Percentiles rank a stretch among this genome's conserved stretches.
Evolutionary conservation across 257 asterid species (phyloP).

Genomic region (Solanum infundibuliforme): DNA sequence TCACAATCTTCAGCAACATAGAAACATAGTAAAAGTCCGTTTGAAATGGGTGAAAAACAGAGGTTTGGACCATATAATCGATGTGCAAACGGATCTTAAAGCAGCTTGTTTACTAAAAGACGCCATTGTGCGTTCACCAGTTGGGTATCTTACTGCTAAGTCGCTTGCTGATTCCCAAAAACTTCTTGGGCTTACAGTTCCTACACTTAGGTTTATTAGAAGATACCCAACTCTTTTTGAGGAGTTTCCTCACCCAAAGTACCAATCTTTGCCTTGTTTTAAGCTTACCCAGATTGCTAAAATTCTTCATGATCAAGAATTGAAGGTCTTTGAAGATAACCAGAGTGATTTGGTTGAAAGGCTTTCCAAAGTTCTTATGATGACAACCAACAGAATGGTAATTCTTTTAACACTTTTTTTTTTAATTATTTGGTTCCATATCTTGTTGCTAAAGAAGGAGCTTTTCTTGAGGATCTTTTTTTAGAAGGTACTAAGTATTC

Average conservation of each 20-base stretch:
- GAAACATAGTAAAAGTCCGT: conserved; percentile 63
- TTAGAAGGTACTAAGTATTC: background rate
- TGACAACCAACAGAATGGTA: conserved; percentile 61
- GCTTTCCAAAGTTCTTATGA: conserved; percentile 70
- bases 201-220: conserved; percentile 69
- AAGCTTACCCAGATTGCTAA: conserved; percentile 50
- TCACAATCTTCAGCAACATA: conserved; percentile 18
- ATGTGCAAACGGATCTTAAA: conserved; percentile 67
- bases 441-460: background rate
- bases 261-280: conserved; percentile 71
- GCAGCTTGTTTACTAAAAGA: conserved; percentile 79
- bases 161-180: conserved; percentile 59
- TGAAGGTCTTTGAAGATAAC: conserved; percentile 31
- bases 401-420: background rate
- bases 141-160: conserved; percentile 54
- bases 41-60: conserved; percentile 92
- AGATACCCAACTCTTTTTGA: conserved; percentile 78
- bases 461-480: background rate
- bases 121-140: conserved; percentile 55
- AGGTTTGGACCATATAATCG: conserved; percentile 69
- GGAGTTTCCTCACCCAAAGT: conserved; percentile 89
- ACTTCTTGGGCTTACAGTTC: conserved; percentile 71
- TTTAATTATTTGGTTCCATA: background rate
- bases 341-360: conserved; percentile 50
- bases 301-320: conserved; percentile 51